Evolutionary conservation across 805 yeast species (phyloP).

Genomic region (Kodamaea restingae): DNA sequence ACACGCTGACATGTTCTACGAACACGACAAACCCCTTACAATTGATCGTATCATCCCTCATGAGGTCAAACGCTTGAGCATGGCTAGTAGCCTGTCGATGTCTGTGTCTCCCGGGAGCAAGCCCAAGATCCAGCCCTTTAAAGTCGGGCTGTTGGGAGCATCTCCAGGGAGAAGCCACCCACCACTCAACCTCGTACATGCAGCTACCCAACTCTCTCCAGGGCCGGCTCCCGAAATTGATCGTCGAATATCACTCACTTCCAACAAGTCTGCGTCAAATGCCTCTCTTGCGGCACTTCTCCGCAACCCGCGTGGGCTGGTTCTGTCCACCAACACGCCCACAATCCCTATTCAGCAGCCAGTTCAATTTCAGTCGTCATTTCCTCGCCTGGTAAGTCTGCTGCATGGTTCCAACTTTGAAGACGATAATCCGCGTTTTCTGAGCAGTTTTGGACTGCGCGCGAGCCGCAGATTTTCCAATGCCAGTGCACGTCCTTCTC

Average conservation of each 20-base stretch:
- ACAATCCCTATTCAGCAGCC: conserved; percentile 21
- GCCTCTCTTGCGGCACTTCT: conserved; percentile 52
- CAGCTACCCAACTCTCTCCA: conserved; percentile 4
- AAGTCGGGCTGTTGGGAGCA: conserved; percentile 53
- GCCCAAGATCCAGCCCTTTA: conserved; percentile 50
- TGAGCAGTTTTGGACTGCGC: conserved; percentile 72
- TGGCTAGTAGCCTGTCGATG: conserved; percentile 7
- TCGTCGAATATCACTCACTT: conserved; percentile 39
- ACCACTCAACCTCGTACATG: conserved; percentile 5
- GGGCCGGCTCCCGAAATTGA: conserved; percentile 24
- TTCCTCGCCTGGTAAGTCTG: conserved; percentile 37
- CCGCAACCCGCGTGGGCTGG: conserved; percentile 45
- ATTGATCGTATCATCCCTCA: neutral
- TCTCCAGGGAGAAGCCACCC: conserved; percentile 30
- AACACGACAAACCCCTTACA: neutral
- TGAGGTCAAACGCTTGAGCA: conserved; percentile 4
- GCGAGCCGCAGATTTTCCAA: conserved; percentile 47
- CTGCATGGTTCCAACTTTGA: conserved; percentile 39
- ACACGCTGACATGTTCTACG: neutral
- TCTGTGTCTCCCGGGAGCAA: conserved; percentile 6
- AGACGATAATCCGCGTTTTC: conserved; percentile 52
- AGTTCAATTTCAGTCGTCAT: conserved; percentile 12
- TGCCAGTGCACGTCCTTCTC: conserved; percentile 24
- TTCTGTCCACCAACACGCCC: conserved; percentile 31
- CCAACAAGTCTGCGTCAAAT: conserved; percentile 46